Percentiles rank a stretch among this genome's conserved stretches.
Evolutionary conservation across 305 asterid species (phyloP).

Genomic region (Solanum hybrid): DNA sequence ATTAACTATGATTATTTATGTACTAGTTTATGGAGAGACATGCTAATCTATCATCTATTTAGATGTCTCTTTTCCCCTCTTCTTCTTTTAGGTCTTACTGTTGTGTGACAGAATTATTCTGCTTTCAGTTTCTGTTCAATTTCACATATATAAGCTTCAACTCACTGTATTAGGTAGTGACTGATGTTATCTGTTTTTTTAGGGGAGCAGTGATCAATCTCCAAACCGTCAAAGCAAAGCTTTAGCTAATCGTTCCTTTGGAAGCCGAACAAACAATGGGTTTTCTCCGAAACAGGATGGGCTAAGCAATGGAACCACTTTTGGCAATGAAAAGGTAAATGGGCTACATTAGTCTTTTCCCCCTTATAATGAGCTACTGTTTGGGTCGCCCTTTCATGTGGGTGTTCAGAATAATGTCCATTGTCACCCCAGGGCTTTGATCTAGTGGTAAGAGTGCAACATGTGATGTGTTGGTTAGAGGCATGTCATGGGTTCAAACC

Average conservation of each 20-base stretch:
- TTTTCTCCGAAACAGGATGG: constrained; percentile 39
- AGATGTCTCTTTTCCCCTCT: background rate
- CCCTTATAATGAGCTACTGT: background rate
- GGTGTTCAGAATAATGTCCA: background rate
- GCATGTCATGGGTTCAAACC: background rate
- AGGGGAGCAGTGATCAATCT: constrained; percentile 76
- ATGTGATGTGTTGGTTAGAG: background rate
- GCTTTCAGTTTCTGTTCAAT: background rate
- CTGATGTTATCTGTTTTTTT: constrained; percentile 26
- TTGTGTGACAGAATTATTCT: background rate
- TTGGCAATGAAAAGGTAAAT: constrained; percentile 56
- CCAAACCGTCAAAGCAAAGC: constrained; percentile 54
- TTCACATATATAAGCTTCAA: background rate
- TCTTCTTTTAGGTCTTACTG: background rate
- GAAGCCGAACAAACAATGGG: constrained; percentile 56
- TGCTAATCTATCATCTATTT: background rate
- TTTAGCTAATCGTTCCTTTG: constrained; percentile 39
- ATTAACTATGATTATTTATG: too few species aligned
- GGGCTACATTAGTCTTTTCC: constrained; percentile 4
- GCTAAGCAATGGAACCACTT: constrained; percentile 49
- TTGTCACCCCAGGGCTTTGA: background rate
- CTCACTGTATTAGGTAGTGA: background rate
- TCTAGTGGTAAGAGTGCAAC: background rate
- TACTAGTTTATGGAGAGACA: too few species aligned
- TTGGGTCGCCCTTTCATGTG: background rate